phyloP scores from a whole-genome alignment of 768 basidiomycete genomes.

The Tricholoma sp. region DNA sequence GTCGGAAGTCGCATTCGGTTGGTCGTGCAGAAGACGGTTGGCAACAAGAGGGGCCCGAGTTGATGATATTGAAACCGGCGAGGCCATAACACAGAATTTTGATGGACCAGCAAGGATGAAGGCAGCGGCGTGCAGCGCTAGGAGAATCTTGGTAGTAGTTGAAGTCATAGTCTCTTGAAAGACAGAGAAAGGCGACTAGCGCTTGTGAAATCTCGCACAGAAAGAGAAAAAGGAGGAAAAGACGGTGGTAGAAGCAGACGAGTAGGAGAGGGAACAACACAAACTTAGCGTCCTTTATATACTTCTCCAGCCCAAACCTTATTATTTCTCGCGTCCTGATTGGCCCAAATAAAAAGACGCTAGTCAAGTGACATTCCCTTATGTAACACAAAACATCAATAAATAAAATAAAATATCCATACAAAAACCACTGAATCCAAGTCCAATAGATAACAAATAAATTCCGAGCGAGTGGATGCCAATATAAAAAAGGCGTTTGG shows the following conservation, averaged over 20 bases:
- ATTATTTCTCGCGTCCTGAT: slow-evolving; percentile 14
- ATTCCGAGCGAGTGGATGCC: neutral
- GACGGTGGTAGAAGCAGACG: slow-evolving; percentile 10
- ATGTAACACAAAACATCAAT: neutral
- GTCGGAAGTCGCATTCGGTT: slow-evolving; percentile 12
- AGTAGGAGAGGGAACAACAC: neutral
- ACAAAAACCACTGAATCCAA: neutral
- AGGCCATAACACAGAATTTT: slow-evolving; percentile 23
- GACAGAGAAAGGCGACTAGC: slow-evolving; percentile 25
- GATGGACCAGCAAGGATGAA: slow-evolving; percentile 30
- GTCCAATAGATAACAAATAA: neutral
- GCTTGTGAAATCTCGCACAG: slow-evolving; percentile 11
- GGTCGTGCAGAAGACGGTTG: slow-evolving; percentile 11
- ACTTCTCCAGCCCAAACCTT: slow-evolving; percentile 9
- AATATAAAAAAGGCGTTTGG: neutral
- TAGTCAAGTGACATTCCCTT: slow-evolving; percentile 3
- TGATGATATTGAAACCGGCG: slow-evolving; percentile 32
- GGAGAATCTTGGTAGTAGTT: slow-evolving; percentile 30
- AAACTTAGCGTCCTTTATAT: slow-evolving; percentile 9
- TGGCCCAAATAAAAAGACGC: slow-evolving; percentile 12
- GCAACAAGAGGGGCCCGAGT: slow-evolving; percentile 6
- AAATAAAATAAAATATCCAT: neutral
- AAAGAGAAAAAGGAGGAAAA: slow-evolving; percentile 10
- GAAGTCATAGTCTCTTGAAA: slow-evolving; percentile 23
- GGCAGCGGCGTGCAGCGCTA: slow-evolving; percentile 35